These are phyloP conservation scores for Novakomyces olei DNA, from an alignment of 805 yeast genomes.

Conservation along the genomic window DNA sequence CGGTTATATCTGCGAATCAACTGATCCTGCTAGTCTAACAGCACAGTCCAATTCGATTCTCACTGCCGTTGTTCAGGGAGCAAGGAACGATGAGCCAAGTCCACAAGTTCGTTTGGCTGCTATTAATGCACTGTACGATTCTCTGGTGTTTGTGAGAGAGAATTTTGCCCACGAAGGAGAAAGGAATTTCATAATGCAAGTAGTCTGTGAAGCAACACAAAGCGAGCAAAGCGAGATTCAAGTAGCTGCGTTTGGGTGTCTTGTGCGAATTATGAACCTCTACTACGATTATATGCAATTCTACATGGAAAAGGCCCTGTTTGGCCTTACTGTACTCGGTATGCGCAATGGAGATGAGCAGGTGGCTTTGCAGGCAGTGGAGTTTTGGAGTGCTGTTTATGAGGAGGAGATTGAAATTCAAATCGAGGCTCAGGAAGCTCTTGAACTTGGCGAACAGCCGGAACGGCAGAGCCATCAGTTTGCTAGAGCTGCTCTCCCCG, in stretches of 20 bases:
- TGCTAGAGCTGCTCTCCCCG: constrained; percentile 62
- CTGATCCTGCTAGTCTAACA: constrained; percentile 62
- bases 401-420: constrained; percentile 82
- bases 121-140: constrained; percentile 70
- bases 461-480: constrained; percentile 46
- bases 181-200: constrained; percentile 93
- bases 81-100: constrained; percentile 59
- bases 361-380: constrained; percentile 96
- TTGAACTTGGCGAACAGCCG: constrained; percentile 23
- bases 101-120: constrained; percentile 68
- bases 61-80: constrained; percentile 93
- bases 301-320: constrained; percentile 93
- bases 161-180: constrained; percentile 88
- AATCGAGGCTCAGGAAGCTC: constrained; percentile 20
- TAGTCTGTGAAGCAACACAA: constrained; percentile 97
- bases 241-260: constrained; percentile 87
- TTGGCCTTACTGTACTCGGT: constrained; percentile 70
- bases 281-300: constrained; percentile 79
- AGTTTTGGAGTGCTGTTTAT: constrained; percentile 98
- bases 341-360: constrained; percentile 68
- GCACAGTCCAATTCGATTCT: constrained; percentile 78
- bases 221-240: constrained; percentile 60
- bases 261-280: constrained; percentile 73
- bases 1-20: constrained; percentile 89
- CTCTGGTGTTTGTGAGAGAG: constrained; percentile 67